A percentile compares a stretch with the other conserved stretches of the same genome.
phyloP scores from a whole-genome alignment of 257 asterid species.

The Haberlea rhodopensis region DNA sequence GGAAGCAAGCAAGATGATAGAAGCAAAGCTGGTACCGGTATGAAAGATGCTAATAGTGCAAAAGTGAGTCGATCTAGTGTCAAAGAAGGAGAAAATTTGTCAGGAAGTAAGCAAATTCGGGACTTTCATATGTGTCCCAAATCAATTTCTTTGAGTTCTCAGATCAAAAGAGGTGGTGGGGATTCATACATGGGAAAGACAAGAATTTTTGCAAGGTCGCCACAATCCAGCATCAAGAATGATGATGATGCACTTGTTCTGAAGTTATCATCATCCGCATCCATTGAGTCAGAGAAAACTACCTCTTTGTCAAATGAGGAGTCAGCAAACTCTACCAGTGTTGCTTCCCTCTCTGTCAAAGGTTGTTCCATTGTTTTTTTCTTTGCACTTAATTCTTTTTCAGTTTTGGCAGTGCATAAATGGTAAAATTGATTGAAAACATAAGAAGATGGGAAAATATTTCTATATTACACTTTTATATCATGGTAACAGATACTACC shows the following conservation, averaged over 20 bases:
- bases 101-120: constrained; percentile 28
- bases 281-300: constrained; percentile 36
- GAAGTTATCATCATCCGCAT: constrained; percentile 43
- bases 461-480: background rate
- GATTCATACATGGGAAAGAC: constrained; percentile 29
- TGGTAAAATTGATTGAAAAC: background rate
- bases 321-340: constrained; percentile 52
- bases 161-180: constrained; percentile 24
- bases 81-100: constrained; percentile 19
- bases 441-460: background rate
- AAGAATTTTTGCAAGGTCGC: constrained; percentile 27
- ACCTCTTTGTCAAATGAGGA: constrained; percentile 66
- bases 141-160: constrained; percentile 29
- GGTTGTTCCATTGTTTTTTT: constrained; percentile 41
- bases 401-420: background rate
- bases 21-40: constrained; percentile 26
- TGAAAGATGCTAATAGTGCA: constrained; percentile 9
- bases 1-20: constrained; percentile 29
- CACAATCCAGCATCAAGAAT: constrained; percentile 23
- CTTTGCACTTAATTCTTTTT: background rate
- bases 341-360: constrained; percentile 67
- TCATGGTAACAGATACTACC: constrained; percentile 11
- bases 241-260: constrained; percentile 41
- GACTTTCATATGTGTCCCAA: constrained; percentile 18
- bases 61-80: constrained; percentile 15